Percentiles rank a stretch among this genome's conserved stretches.
These are phyloP conservation scores for Protomyces lactucae-debilis DNA, from an alignment of 1,139 yeast species.

Conservation along the genomic window DNA sequence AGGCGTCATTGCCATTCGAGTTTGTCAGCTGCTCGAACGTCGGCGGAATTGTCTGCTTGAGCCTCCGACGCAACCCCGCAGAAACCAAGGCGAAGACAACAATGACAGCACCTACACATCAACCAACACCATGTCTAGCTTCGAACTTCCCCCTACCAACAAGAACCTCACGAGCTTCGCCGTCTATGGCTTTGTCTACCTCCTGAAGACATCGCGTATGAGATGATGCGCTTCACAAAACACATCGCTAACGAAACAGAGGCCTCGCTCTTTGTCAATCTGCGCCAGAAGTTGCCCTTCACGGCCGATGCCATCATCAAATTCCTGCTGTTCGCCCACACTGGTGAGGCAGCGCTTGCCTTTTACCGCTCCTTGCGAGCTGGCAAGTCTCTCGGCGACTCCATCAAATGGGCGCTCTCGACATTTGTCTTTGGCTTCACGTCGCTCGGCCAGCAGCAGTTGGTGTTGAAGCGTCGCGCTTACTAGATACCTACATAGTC, in stretches of 20 bases:
- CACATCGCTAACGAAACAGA: background rate
- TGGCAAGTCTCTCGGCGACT: conserved; percentile 4
- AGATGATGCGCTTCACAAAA: too few species aligned
- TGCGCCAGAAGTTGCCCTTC: conserved; percentile 17
- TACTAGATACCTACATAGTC: background rate
- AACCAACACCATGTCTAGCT: background rate
- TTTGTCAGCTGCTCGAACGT: background rate
- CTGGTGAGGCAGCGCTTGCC: conserved; percentile 12
- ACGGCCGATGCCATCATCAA: background rate
- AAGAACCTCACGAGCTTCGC: background rate
- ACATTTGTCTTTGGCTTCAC: conserved; percentile 22
- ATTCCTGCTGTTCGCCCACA: conserved; percentile 9
- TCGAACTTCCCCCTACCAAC: background rate
- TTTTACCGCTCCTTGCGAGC: conserved; percentile 6
- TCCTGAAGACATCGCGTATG: background rate
- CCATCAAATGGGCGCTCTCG: conserved; percentile 4
- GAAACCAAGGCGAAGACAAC: background rate
- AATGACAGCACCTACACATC: background rate
- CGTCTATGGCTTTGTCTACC: background rate
- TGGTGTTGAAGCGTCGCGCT: conserved; percentile 7
- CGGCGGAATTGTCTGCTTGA: background rate
- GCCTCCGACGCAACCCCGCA: background rate
- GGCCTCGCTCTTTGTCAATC: background rate
- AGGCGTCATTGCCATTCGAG: too few species aligned
- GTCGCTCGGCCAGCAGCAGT: conserved; percentile 1